Evolutionary conservation across 2,329 filamentous ascomycete species (phyloP).

Genomic region (Cladosporium sp.): DNA sequence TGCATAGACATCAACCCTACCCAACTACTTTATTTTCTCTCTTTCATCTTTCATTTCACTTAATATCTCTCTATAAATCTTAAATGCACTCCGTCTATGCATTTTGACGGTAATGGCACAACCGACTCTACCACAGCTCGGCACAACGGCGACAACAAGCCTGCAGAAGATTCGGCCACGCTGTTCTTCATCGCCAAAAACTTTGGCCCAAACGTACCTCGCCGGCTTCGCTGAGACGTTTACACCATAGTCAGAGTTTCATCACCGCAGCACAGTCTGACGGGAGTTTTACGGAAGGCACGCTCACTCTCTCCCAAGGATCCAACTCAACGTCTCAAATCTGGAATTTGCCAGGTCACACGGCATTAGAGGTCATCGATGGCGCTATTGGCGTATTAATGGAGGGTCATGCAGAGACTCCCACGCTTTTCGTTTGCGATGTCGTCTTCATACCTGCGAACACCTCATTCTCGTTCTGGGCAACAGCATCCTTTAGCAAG

Average conservation of each 20-base stretch:
- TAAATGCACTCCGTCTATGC: conserved; percentile 33
- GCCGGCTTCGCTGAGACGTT: conserved; percentile 28
- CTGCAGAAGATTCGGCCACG: not conserved
- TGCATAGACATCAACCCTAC: too few relatives aligned
- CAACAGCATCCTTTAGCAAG: not conserved
- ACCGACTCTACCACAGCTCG: not conserved
- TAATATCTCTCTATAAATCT: conserved; percentile 38
- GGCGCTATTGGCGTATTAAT: not conserved
- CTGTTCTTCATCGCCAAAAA: conserved; percentile 35
- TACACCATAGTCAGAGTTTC: conserved; percentile 46
- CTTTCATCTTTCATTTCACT: too few relatives aligned
- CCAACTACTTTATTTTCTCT: too few relatives aligned
- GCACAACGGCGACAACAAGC: not conserved
- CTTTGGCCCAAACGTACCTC: conserved; percentile 45
- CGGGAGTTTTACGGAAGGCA: conserved; percentile 42
- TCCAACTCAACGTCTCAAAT: conserved; percentile 20
- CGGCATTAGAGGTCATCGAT: not conserved
- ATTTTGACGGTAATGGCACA: not conserved
- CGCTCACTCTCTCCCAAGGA: conserved; percentile 37
- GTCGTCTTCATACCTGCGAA: not conserved
- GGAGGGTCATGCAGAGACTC: not conserved
- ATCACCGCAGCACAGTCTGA: conserved; percentile 39
- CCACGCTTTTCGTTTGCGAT: not conserved
- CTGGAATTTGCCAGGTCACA: conserved; percentile 25
- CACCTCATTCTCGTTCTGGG: not conserved